Percentiles rank a stretch among this genome's conserved stretches.
These are phyloP conservation scores for Schizochytrium sp. DNA, from an alignment of 108 stramenopile genomes.

Conservation along the genomic window DNA sequence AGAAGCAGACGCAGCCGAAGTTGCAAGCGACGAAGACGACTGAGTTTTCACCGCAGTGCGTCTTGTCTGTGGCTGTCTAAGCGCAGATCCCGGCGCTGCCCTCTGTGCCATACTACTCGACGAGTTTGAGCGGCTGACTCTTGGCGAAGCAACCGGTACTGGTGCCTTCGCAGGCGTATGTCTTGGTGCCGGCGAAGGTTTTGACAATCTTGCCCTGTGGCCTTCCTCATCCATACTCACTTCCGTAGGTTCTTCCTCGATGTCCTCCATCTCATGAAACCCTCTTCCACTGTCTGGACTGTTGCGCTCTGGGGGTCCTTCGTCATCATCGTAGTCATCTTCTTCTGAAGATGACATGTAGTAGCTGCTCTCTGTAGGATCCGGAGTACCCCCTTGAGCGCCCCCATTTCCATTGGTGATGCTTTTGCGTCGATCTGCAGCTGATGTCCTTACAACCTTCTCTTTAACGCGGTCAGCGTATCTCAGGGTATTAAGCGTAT, in stretches of 20 bases:
- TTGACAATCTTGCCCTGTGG: neutral
- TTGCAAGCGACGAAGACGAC: neutral
- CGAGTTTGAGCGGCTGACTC: neutral
- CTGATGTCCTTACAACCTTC: slow-evolving; percentile 75
- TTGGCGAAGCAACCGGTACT: slow-evolving; percentile 33
- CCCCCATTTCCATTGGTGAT: neutral
- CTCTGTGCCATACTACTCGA: no score
- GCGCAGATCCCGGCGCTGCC: no score
- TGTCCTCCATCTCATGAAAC: slow-evolving; percentile 10
- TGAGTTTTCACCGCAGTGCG: neutral
- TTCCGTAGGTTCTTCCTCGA: slow-evolving; percentile 19
- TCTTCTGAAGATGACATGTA: slow-evolving; percentile 15
- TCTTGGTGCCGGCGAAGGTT: neutral
- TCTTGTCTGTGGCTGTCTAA: no score
- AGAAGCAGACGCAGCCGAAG: neutral
- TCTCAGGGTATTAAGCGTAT: slow-evolving; percentile 96
- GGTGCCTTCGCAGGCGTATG: slow-evolving; percentile 48
- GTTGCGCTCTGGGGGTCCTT: neutral
- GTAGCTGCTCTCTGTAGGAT: slow-evolving; percentile 44
- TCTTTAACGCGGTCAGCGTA: slow-evolving; percentile 96
- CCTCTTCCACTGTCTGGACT: slow-evolving; percentile 2
- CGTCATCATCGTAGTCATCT: slow-evolving; percentile 47
- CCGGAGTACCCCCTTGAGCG: neutral
- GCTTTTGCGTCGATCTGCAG: neutral
- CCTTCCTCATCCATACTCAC: neutral